Percentiles rank a stretch among this genome's conserved stretches.
These are phyloP conservation scores for Suhomyces emberorum DNA, from an alignment of 805 yeast species.

Conservation along the genomic window DNA sequence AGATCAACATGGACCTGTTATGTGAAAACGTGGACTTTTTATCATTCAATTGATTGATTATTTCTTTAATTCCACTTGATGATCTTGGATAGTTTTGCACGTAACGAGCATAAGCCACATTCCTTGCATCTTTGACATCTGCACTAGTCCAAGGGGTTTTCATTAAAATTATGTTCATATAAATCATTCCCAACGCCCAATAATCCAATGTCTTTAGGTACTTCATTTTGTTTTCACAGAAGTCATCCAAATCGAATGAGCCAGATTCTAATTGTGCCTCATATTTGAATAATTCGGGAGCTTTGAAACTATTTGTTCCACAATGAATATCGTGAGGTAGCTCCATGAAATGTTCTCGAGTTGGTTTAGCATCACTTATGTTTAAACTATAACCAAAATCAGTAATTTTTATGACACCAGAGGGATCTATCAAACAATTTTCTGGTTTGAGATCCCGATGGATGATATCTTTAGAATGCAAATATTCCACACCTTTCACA, in stretches of 20 bases:
- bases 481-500: conserved; percentile 42
- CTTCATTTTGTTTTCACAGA: neutral
- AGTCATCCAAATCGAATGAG: conserved; percentile 2
- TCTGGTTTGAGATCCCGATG: conserved; percentile 58
- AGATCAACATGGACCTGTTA: conserved; percentile 33
- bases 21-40: conserved; percentile 8
- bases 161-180: conserved; percentile 43
- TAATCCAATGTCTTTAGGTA: conserved; percentile 41
- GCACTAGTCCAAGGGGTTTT: conserved; percentile 49
- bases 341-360: conserved; percentile 4
- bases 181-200: conserved; percentile 53
- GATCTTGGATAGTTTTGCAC: conserved; percentile 24
- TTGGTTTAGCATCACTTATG: conserved; percentile 7
- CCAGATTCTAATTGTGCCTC: conserved; percentile 16
- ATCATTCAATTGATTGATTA: conserved; percentile 13
- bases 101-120: conserved; percentile 20
- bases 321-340: conserved; percentile 25
- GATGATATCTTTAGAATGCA: conserved; percentile 42
- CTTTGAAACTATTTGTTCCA: conserved; percentile 54
- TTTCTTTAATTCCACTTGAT: conserved; percentile 9
- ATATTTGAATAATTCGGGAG: conserved; percentile 46
- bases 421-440: conserved; percentile 44
- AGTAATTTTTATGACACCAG: conserved; percentile 43
- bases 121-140: conserved; percentile 18
- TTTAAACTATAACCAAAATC: conserved; percentile 50